Evolutionary conservation across 208 protist genomes (phyloP), one percentile per base, ranked within the genome.

Genomic region (Kentomonas sorsogonicus): DNA sequence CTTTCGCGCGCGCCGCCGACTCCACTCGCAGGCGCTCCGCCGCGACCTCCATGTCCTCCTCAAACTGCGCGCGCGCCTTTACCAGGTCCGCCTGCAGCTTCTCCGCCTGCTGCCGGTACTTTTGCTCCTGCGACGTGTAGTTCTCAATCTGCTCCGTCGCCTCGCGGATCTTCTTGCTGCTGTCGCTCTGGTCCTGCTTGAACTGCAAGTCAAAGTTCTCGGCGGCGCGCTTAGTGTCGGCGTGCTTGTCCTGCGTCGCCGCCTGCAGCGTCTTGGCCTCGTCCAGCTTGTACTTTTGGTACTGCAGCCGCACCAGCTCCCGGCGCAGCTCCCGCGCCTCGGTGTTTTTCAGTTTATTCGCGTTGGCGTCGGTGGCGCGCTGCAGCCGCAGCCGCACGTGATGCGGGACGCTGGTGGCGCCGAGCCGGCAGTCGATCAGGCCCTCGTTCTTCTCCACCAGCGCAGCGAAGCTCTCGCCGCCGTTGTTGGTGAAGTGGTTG

Each of bases 211-310:
- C 89, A 22, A 83, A 79, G 31, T 77, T 62, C 26, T 95, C 89
- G 18, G 60, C 60, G 0, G 82, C 68, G 25, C 80, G 73, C 57
- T 91, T 82, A 16, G 92, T 44, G 25, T 91, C 82, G 13, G 62
- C 46, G 50, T 78, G 86, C 51, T 66, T 79, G 30, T 86, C 65
- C 23, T 70, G 80, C 58, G 90, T 54, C 23, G 65, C 57, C 45
- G 89, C 83, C 41, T 93, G 66, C 72, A 92, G 86, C 20, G 72
- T 36, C 26, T 76, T 70, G 16, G 89, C 83, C 77, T 95, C 89
- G 20, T 89, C 69, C 7, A 95, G 70, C 66, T 95, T 95, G 67
- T 93, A 95, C 65, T 77, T 83, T 53, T 92, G 86, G 57, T 85
- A 93, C 44, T 95, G 89, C 45, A 95, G 69, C 0, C 75, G 75